A percentile compares a stretch with the other conserved stretches of the same genome.
Conservation (phyloP, 2,329 filamentous ascomycete genomes). For the Beauveria rudraprayagi region DNA sequence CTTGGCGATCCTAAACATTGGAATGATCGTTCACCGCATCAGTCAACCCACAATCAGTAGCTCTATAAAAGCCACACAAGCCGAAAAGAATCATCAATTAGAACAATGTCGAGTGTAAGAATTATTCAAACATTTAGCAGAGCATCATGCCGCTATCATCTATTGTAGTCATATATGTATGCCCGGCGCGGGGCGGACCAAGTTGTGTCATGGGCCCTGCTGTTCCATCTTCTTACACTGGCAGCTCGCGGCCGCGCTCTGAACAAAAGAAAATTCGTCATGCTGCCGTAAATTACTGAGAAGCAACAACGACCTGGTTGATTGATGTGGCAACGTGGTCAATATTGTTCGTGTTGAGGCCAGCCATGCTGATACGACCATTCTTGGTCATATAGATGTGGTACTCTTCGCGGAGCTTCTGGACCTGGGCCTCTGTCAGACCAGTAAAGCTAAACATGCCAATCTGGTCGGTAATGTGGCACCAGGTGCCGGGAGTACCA, state of each 20-base stretch:
- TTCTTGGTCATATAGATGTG: constrained; percentile 97
- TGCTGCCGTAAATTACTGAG: constrained; percentile 14
- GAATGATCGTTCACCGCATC: not conserved
- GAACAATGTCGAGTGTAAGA: not conserved
- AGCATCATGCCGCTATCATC: constrained; percentile 7
- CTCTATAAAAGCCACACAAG: too few relatives aligned
- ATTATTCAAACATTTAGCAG: constrained; percentile 2
- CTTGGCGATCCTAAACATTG: not conserved
- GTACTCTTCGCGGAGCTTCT: constrained; percentile 58
- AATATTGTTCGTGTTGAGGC: constrained; percentile 85
- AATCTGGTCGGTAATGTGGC: constrained; percentile 97
- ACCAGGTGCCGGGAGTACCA: constrained; percentile 84
- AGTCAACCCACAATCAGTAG: not conserved
- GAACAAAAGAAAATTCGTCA: not conserved
- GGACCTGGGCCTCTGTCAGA: constrained; percentile 63
- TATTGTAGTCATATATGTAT: constrained; percentile 5
- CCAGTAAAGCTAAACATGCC: constrained; percentile 98
- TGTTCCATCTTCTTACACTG: constrained; percentile 10
- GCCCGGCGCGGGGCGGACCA: not conserved
- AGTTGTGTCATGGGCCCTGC: not conserved
- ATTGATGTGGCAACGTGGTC: constrained; percentile 90
- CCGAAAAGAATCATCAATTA: not conserved
- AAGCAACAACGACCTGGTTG: constrained; percentile 61
- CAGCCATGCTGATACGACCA: constrained; percentile 95
- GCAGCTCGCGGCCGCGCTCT: not conserved